These are phyloP conservation scores for Knoxia roxburghii DNA, from an alignment of 257 asterid genomes.

Conservation along the genomic window DNA sequence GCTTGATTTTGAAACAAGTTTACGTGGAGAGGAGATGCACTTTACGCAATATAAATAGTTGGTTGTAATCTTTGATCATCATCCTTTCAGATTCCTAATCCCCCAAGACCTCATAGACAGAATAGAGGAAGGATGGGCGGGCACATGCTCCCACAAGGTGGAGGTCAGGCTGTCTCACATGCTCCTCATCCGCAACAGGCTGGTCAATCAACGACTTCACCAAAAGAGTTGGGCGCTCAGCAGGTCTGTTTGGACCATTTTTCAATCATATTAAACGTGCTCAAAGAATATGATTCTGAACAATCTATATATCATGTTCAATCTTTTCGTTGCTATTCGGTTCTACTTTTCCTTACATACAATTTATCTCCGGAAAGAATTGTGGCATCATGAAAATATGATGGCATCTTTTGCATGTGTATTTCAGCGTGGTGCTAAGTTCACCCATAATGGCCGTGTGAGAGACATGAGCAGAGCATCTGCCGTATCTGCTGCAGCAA, in stretches of 20 bases:
- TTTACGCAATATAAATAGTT: background rate
- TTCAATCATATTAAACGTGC: background rate
- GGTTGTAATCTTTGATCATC: background rate
- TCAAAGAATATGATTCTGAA: background rate
- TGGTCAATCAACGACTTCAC: slow-evolving; percentile 28
- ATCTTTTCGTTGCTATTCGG: background rate
- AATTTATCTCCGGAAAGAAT: background rate
- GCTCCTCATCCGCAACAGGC: slow-evolving; percentile 32
- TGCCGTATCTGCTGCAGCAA: slow-evolving; percentile 18
- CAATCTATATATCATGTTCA: background rate
- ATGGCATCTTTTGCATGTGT: background rate
- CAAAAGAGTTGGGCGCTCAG: slow-evolving; percentile 46
- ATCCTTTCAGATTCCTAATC: slow-evolving; percentile 40
- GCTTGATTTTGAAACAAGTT: background rate
- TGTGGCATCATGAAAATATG: background rate
- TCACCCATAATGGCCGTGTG: slow-evolving; percentile 21
- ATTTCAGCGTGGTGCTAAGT: slow-evolving; percentile 33
- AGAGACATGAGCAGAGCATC: slow-evolving; percentile 29
- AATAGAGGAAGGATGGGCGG: slow-evolving; percentile 55
- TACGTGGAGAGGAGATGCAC: background rate
- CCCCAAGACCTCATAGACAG: slow-evolving; percentile 53
- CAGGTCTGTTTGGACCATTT: slow-evolving; percentile 30
- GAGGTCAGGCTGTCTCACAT: slow-evolving; percentile 34
- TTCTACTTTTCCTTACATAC: background rate
- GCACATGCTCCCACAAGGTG: slow-evolving; percentile 28